Conservation (phyloP, 2,329 filamentous ascomycete species). For the Colletotrichum liaoningense region DNA sequence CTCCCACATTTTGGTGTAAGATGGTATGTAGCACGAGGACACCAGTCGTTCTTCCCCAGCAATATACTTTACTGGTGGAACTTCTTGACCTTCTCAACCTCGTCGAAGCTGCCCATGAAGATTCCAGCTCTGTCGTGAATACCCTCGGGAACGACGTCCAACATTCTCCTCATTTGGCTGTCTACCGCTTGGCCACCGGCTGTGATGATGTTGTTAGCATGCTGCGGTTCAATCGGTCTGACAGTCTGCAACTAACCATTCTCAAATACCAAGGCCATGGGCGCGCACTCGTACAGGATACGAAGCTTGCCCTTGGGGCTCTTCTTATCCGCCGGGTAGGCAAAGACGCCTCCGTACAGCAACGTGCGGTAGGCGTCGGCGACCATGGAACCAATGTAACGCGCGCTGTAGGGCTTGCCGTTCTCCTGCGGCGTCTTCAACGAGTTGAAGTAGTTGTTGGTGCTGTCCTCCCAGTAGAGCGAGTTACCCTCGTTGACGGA, state of each 20-base stretch:
- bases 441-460: constrained; percentile 88
- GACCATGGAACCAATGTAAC: constrained; percentile 99
- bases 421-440: constrained; percentile 82
- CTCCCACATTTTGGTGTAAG: background rate
- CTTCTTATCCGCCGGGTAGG: constrained; percentile 98
- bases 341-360: constrained; percentile 96
- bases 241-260: constrained; percentile 74
- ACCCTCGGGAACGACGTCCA: constrained; percentile 87
- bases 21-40: background rate
- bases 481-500: constrained; percentile 99
- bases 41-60: background rate
- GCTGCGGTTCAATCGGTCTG: background rate
- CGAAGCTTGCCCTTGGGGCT: constrained; percentile 97
- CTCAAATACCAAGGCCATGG: constrained; percentile 99
- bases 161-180: constrained; percentile 90
- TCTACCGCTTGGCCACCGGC: constrained; percentile 93
- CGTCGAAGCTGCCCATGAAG: constrained; percentile 93
- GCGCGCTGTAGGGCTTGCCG: constrained; percentile 91
- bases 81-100: constrained; percentile 94
- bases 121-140: constrained; percentile 98
- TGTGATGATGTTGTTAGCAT: constrained; percentile 48
- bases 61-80: constrained; percentile 69
- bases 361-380: constrained; percentile 97
- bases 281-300: constrained; percentile 97
- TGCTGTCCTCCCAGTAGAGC: constrained; percentile 91